These are phyloP conservation scores for Saccharomycopsis vini DNA, from an alignment of 805 yeast genomes.

Conservation along the genomic window DNA sequence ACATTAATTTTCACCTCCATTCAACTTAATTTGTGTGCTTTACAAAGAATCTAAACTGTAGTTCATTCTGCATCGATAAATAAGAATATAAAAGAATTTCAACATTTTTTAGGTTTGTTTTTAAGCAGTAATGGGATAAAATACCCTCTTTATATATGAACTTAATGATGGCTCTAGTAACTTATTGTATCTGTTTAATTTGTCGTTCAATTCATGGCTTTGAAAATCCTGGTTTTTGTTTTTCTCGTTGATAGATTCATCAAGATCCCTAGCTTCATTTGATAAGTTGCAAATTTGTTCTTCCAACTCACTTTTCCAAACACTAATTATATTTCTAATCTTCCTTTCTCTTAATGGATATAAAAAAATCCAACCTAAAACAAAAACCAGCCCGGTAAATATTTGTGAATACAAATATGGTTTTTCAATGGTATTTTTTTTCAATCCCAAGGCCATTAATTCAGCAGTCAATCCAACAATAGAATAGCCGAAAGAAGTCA, in stretches of 20 bases:
- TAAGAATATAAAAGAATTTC: too few relatives aligned
- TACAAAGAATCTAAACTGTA: too few relatives aligned
- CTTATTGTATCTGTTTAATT: background rate
- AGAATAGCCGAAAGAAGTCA: constrained; percentile 27
- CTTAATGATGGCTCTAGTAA: background rate
- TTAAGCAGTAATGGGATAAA: constrained; percentile 4
- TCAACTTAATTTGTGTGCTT: too few relatives aligned
- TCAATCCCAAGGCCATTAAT: constrained; percentile 44
- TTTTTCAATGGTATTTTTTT: constrained; percentile 21
- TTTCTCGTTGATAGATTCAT: background rate
- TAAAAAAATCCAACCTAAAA: constrained; percentile 26
- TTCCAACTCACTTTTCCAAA: constrained; percentile 18
- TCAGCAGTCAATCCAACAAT: constrained; percentile 38
- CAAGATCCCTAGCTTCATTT: background rate
- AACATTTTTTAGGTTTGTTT: too few relatives aligned
- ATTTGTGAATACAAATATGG: constrained; percentile 34
- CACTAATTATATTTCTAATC: constrained; percentile 24
- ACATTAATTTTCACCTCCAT: too few relatives aligned
- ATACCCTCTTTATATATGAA: constrained; percentile 5
- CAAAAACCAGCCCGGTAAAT: constrained; percentile 30
- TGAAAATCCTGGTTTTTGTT: background rate
- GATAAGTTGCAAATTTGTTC: background rate
- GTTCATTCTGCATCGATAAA: too few relatives aligned
- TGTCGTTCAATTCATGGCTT: background rate
- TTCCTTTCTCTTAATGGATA: constrained; percentile 30